These are phyloP conservation scores for Fusarium pseudoanthophilum DNA, from an alignment of 2,329 filamentous ascomycete species.

Conservation along the genomic window DNA sequence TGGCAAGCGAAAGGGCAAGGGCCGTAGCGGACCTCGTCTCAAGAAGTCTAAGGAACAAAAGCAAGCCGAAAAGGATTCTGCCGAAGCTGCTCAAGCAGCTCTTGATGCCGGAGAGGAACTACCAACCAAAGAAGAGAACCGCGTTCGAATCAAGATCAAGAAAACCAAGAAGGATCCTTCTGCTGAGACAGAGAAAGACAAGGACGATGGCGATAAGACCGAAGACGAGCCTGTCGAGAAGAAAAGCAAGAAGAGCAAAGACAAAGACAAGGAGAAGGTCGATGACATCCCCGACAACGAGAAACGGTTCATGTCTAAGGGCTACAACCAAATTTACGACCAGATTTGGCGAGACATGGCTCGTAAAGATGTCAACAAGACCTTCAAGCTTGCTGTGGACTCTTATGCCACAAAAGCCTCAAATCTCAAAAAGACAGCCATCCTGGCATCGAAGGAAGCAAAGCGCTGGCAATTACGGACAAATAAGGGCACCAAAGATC, in stretches of 20 bases:
- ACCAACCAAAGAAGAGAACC: constrained; percentile 65
- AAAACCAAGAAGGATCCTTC: constrained; percentile 52
- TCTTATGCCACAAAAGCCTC: constrained; percentile 88
- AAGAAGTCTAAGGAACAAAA: constrained; percentile 94
- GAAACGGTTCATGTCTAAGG: constrained; percentile 83
- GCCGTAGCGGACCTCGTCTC: constrained; percentile 72
- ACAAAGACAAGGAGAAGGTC: constrained; percentile 62
- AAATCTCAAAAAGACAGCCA: constrained; percentile 98
- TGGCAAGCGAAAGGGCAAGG: constrained; percentile 56
- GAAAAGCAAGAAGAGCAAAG: constrained; percentile 63
- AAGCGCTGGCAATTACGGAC: constrained; percentile 97
- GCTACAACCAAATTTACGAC: constrained; percentile 96
- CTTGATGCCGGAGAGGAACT: constrained; percentile 82
- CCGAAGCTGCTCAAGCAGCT: constrained; percentile 87
- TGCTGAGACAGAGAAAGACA: constrained; percentile 54
- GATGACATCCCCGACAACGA: constrained; percentile 66
- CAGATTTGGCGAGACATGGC: constrained; percentile 97
- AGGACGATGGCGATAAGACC: constrained; percentile 58
- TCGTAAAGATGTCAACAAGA: constrained; percentile 92
- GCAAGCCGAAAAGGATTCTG: constrained; percentile 81
- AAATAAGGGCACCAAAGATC: constrained; percentile 98
- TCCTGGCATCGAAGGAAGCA: constrained; percentile 95
- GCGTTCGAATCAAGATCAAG: constrained; percentile 74
- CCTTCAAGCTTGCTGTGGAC: constrained; percentile 86
- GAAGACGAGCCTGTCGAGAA: constrained; percentile 49